These are phyloP conservation scores for Fragilaria crotonensis DNA, from an alignment of 108 stramenopile species.

Conservation along the genomic window DNA sequence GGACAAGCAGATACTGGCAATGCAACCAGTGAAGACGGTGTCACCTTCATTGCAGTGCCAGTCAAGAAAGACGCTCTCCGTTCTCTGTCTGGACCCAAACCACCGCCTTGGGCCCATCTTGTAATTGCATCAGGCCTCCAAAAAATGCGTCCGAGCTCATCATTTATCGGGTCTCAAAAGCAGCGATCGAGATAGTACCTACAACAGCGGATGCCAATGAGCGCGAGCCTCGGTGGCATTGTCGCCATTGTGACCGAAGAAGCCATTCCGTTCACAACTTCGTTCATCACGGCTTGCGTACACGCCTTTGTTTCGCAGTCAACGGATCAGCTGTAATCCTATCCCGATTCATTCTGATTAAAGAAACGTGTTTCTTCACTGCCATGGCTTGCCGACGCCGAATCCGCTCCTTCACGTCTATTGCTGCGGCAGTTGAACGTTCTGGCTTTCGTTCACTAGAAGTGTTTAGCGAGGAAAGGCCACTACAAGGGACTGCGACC, in stretches of 20 bases:
- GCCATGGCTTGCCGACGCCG: not conserved
- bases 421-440: too few species aligned
- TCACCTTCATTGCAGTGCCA: not conserved
- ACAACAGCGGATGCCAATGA: not conserved
- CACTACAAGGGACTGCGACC: too few species aligned
- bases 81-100: not conserved
- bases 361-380: not conserved
- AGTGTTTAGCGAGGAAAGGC: too few species aligned
- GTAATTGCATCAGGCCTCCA: not conserved
- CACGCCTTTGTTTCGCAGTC: not conserved
- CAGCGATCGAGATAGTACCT: not conserved
- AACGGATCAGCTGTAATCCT: not conserved
- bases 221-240: not conserved
- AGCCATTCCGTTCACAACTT: not conserved
- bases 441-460: too few species aligned
- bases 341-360: not conserved
- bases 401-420: not conserved
- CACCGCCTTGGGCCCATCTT: not conserved
- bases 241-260: not conserved
- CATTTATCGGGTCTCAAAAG: not conserved
- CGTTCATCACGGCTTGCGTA: not conserved
- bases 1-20: constrained; percentile 12
- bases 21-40: not conserved
- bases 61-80: not conserved
- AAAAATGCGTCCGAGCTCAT: not conserved